A percentile compares a stretch with the other conserved stretches of the same genome.
Conservation (phyloP, 495 filamentous ascomycete species). For the Xylaria cubensis region DNA sequence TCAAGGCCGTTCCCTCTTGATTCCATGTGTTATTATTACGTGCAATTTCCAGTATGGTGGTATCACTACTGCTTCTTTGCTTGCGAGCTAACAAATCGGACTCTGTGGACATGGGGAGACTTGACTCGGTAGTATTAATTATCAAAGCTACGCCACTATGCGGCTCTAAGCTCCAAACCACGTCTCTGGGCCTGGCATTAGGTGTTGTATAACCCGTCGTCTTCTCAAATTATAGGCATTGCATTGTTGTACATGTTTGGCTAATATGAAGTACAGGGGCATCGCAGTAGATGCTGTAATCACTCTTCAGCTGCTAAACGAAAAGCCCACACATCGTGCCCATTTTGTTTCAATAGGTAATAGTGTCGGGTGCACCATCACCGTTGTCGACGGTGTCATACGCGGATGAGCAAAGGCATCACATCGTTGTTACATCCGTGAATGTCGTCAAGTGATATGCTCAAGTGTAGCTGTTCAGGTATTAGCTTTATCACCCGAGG, state of each 20-base stretch:
- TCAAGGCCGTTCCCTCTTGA: background rate
- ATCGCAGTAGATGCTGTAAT: background rate
- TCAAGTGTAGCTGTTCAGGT: background rate
- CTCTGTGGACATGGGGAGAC: background rate
- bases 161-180: too few species aligned
- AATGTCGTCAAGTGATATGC: background rate
- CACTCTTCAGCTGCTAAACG: background rate
- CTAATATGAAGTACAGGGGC: background rate
- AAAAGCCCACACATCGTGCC: background rate
- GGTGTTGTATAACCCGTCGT: background rate
- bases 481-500: too few species aligned
- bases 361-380: too few species aligned
- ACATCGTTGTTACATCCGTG: background rate
- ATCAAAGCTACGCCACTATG: background rate
- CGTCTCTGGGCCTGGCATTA: background rate
- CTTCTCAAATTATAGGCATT: background rate
- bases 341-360: background rate
- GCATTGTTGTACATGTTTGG: background rate
- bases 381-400: background rate
- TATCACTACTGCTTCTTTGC: background rate
- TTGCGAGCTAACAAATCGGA: background rate
- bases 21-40: background rate
- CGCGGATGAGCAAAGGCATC: background rate
- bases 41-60: background rate
- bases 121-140: background rate